These are phyloP conservation scores for Hypoxylon perforatum DNA, from an alignment of 495 filamentous ascomycete genomes.

Conservation along the genomic window DNA sequence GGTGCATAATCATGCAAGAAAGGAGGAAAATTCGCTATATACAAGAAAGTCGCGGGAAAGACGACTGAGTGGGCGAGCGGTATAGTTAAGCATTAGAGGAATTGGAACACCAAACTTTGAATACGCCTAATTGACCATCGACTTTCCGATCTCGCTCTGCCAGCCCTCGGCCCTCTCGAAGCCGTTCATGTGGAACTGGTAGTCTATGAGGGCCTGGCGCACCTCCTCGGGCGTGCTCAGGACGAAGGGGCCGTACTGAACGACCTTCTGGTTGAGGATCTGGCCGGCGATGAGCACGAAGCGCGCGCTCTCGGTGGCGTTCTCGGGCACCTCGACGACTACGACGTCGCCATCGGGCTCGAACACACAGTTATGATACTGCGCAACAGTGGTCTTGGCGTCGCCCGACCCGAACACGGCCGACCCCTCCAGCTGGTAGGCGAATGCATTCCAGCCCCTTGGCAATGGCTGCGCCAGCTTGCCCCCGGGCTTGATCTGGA, in stretches of 20 bases:
- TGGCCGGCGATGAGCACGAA: constrained; percentile 88
- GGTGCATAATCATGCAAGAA: constrained; percentile 6
- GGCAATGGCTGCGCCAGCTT: constrained; percentile 78
- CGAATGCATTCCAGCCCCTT: constrained; percentile 89
- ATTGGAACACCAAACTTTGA: too few relatives aligned
- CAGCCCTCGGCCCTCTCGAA: constrained; percentile 88
- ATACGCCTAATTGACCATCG: constrained; percentile 51
- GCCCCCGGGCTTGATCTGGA: constrained; percentile 84
- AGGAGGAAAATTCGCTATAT: constrained; percentile 21
- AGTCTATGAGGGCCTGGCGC: constrained; percentile 90
- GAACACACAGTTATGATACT: constrained; percentile 93
- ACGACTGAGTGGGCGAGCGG: too few relatives aligned
- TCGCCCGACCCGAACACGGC: constrained; percentile 72
- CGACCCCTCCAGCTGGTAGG: constrained; percentile 79
- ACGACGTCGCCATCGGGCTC: constrained; percentile 81
- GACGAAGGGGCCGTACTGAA: constrained; percentile 97
- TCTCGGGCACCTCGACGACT: constrained; percentile 72
- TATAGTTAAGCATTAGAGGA: neutral
- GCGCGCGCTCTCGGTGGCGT: constrained; percentile 70
- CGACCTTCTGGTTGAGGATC: constrained; percentile 89
- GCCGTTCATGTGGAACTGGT: constrained; percentile 83
- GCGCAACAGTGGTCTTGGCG: constrained; percentile 67
- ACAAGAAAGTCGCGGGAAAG: constrained; percentile 18
- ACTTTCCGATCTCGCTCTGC: constrained; percentile 94
- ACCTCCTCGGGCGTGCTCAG: constrained; percentile 85